A percentile compares a stretch with the other conserved stretches of the same genome.
Conservation (phyloP, 192 early-diverging fungal species). For the Coemansia sp. region DNA sequence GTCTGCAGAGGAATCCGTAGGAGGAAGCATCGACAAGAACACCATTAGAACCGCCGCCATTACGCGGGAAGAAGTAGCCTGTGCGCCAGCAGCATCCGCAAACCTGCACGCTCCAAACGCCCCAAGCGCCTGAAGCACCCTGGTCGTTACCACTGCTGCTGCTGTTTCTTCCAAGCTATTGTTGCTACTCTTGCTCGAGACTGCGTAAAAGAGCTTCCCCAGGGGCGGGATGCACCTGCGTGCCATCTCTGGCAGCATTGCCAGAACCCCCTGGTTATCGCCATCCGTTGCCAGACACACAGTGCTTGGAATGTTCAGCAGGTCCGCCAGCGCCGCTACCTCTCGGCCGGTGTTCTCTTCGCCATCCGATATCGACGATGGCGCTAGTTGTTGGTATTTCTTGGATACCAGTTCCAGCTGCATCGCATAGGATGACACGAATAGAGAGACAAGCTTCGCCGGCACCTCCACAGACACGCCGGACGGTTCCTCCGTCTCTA, state of each 20-base stretch:
- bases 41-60: conserved; percentile 40
- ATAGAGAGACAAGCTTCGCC: conserved; percentile 1
- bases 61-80: background rate
- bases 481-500: no score
- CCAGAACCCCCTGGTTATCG: background rate
- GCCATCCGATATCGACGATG: no score
- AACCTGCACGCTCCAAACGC: conserved; percentile 17
- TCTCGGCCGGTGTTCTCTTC: no score
- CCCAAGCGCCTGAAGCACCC: conserved; percentile 8
- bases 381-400: background rate
- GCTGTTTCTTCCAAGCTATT: no score
- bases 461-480: conserved; percentile 1
- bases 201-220: conserved; percentile 6
- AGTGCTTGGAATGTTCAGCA: background rate
- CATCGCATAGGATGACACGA: background rate
- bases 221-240: conserved; percentile 17
- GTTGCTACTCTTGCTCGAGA: no score
- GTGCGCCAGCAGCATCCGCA: background rate
- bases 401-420: background rate
- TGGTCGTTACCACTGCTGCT: background rate
- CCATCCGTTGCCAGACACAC: background rate
- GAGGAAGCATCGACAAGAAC: conserved; percentile 34
- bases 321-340: background rate
- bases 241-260: background rate
- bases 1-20: background rate